Conservation (phyloP, 352 stramenopile genomes). For the Phytopythium kandeliae region DNA sequence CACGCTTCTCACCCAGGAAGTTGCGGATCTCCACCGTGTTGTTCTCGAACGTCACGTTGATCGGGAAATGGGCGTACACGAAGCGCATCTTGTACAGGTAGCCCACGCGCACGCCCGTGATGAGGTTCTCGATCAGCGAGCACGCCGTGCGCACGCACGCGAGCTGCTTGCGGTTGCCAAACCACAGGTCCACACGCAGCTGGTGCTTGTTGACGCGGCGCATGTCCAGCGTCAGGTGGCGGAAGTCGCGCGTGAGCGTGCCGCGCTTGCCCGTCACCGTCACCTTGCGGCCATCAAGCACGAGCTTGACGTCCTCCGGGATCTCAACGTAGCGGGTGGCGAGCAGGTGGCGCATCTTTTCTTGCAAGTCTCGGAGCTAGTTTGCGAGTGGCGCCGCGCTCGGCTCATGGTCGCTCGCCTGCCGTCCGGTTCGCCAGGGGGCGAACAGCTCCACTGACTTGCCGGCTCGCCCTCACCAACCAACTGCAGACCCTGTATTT, state of each 20-base stretch:
- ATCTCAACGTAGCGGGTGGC: constrained; percentile 92
- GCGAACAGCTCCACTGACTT: not conserved
- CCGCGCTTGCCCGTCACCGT: constrained; percentile 96
- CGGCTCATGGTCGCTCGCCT: not conserved
- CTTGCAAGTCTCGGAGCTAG: constrained; percentile 43
- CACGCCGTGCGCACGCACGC: constrained; percentile 97
- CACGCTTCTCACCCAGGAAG: constrained; percentile 99
- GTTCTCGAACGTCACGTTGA: constrained; percentile 97
- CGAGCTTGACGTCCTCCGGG: constrained; percentile 92
- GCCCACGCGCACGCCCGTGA: constrained; percentile 96
- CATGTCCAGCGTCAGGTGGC: constrained; percentile 97
- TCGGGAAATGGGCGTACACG: constrained; percentile 99
- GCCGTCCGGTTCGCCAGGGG: not conserved
- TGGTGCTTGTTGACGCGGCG: constrained; percentile 87
- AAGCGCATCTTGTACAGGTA: constrained; percentile 99
- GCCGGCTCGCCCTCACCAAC: constrained; percentile 12
- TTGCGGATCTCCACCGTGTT: constrained; percentile 98
- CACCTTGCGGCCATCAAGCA: constrained; percentile 93
- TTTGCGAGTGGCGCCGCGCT: constrained; percentile 45
- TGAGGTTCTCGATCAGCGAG: constrained; percentile 99
- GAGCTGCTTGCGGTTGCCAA: constrained; percentile 98
- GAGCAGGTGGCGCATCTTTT: constrained; percentile 88
- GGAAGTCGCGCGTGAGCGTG: constrained; percentile 94
- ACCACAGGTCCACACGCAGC: constrained; percentile 98
- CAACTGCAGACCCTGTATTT: constrained; percentile 5